Percentiles rank a stretch among this genome's conserved stretches.
phyloP scores from a whole-genome alignment of 352 stramenopile genomes.

The Globisporangium orthogonon region DNA sequence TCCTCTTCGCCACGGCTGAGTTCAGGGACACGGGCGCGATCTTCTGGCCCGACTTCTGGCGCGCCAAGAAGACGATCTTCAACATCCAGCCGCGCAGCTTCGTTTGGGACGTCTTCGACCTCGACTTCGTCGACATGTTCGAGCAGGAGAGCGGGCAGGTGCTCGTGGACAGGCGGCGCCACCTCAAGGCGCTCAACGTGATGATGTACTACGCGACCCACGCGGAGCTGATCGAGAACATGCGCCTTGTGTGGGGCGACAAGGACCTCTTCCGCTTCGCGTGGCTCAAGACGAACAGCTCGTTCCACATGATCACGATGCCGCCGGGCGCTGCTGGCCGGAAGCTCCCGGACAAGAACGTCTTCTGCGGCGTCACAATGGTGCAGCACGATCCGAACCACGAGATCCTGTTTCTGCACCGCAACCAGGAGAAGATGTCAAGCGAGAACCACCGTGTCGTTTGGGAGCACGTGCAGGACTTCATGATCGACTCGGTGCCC shows the following conservation, averaged over 20 bases:
- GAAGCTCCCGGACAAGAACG: constrained; percentile 31
- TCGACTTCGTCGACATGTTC: constrained; percentile 60
- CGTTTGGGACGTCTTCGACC: constrained; percentile 60
- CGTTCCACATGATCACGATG: constrained; percentile 51
- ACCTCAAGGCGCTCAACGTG: constrained; percentile 40
- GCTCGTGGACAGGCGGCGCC: constrained; percentile 42
- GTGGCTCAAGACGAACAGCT: constrained; percentile 60
- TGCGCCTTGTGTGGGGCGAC: constrained; percentile 64
- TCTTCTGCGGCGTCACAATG: constrained; percentile 75
- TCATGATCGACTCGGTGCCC: constrained; percentile 21
- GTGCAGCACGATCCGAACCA: constrained; percentile 52
- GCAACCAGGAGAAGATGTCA: constrained; percentile 65
- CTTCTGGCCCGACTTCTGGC: constrained; percentile 84
- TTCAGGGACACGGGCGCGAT: constrained; percentile 44
- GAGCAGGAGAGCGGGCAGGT: constrained; percentile 79
- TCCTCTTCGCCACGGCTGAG: constrained; percentile 46
- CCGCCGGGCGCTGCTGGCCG: constrained; percentile 39
- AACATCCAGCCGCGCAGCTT: constrained; percentile 60
- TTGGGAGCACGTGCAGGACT: constrained; percentile 48
- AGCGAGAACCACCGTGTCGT: constrained; percentile 29
- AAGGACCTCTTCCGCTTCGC: constrained; percentile 78
- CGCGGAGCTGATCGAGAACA: constrained; percentile 28
- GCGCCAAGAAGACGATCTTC: constrained; percentile 61
- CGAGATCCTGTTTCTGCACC: constrained; percentile 51
- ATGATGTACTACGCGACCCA: constrained; percentile 64